Percentiles rank a stretch among this genome's conserved stretches.
phyloP scores from a whole-genome alignment of 2,329 filamentous ascomycete genomes.

The Magnaporthiopsis incrustans region DNA sequence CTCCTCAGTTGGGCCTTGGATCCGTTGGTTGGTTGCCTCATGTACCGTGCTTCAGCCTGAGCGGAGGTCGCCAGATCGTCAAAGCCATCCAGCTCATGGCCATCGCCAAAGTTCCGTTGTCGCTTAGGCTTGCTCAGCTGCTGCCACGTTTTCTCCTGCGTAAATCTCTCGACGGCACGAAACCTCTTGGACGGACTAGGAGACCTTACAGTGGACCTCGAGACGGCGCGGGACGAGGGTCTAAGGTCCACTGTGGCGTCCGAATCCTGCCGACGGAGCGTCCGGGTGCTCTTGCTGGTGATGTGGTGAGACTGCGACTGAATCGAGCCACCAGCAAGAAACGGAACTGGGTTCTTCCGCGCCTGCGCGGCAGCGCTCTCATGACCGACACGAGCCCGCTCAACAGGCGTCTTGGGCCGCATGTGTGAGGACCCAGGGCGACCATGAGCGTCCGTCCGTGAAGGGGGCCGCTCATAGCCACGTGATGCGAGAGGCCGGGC shows the following conservation, averaged over 20 bases:
- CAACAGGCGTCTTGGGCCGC: constrained; percentile 65
- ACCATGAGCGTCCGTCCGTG: constrained; percentile 40
- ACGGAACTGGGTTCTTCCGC: constrained; percentile 60
- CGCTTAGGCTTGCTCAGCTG: constrained; percentile 66
- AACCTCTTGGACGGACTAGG: constrained; percentile 47
- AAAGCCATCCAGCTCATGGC: constrained; percentile 84
- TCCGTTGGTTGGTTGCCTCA: constrained; percentile 69
- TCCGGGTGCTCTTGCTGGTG: constrained; percentile 59
- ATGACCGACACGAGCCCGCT: constrained; percentile 43
- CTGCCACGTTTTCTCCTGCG: constrained; percentile 45
- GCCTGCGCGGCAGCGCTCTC: constrained; percentile 44
- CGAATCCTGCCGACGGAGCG: constrained; percentile 75
- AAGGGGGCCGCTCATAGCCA: constrained; percentile 47
- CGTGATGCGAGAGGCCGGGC: constrained; percentile 38
- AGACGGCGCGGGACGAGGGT: constrained; percentile 48
- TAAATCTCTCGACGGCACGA: constrained; percentile 30
- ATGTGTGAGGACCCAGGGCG: constrained; percentile 40
- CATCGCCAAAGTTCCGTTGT: constrained; percentile 76
- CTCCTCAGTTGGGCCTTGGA: constrained; percentile 55
- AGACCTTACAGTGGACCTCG: constrained; percentile 50
- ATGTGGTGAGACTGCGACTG: constrained; percentile 66
- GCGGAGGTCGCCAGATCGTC: constrained; percentile 90
- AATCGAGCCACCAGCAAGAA: constrained; percentile 69
- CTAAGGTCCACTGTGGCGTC: constrained; percentile 56
- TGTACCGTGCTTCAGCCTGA: constrained; percentile 70